phyloP scores from a whole-genome alignment of 371 early-diverging fungal species.

The Mortierella sp. region DNA sequence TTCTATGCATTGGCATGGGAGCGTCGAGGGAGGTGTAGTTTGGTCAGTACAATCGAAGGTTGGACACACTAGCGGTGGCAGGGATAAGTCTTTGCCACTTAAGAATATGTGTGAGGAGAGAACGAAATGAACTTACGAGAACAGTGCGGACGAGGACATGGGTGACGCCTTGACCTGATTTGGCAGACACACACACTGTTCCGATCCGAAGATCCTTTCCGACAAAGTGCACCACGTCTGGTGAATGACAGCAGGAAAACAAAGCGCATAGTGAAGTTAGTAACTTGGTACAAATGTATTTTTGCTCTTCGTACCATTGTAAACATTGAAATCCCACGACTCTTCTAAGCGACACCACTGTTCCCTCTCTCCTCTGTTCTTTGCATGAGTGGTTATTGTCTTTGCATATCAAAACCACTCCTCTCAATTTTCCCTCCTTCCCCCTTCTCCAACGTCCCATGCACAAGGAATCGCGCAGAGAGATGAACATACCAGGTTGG shows the following conservation, averaged over 20 bases:
- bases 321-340: not conserved
- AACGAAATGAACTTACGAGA: conserved; percentile 25
- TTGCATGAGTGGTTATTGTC: not conserved
- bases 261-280: not conserved
- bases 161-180: conserved; percentile 22
- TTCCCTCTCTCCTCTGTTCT: not conserved
- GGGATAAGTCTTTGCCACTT: not conserved
- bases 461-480: not conserved
- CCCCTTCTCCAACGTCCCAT: not conserved
- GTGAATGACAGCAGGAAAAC: not conserved
- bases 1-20: conserved; percentile 11
- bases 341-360: not conserved
- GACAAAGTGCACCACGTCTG: conserved; percentile 38
- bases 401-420: not conserved
- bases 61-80: too few relatives aligned
- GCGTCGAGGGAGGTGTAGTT: too few relatives aligned
- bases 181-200: conserved; percentile 40
- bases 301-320: too few relatives aligned
- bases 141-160: conserved; percentile 48
- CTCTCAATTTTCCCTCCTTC: not conserved
- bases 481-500: conserved; percentile 26
- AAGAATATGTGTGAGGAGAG: not conserved
- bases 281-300: too few relatives aligned
- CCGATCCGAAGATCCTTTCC: conserved; percentile 46
- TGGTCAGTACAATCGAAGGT: not conserved